Conservation (phyloP, 1,284 basidiomycete species). For the Quambalaria eucalypti region DNA sequence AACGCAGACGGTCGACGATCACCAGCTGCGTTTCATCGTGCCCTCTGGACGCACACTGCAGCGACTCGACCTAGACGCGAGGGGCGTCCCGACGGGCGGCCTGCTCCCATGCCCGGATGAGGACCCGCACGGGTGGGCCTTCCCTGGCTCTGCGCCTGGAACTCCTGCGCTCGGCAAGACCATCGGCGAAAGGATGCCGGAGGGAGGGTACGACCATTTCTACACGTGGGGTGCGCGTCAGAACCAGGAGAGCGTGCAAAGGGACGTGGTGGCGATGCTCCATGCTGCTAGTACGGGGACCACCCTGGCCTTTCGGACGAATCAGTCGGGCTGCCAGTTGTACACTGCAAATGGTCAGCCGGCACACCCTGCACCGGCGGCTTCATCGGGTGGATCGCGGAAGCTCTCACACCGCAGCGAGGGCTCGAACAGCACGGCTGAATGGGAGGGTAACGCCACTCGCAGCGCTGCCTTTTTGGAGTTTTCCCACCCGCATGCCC, state of each 20-base stretch:
- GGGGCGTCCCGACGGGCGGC: constrained; percentile 23
- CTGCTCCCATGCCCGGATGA: constrained; percentile 8
- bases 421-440: background rate
- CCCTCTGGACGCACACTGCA: constrained; percentile 13
- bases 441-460: constrained; percentile 17
- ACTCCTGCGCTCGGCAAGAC: constrained; percentile 11
- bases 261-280: background rate
- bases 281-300: background rate
- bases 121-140: constrained; percentile 16
- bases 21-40: constrained; percentile 26
- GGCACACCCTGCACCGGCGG: constrained; percentile 15
- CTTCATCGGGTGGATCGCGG: constrained; percentile 12
- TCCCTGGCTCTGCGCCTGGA: constrained; percentile 2
- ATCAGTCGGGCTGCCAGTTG: constrained; percentile 35
- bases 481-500: constrained; percentile 38
- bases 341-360: constrained; percentile 28
- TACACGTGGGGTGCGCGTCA: constrained; percentile 33
- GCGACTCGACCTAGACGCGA: constrained; percentile 23
- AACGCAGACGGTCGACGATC: constrained; percentile 13
- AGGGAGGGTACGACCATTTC: constrained; percentile 34
- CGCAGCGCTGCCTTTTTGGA: constrained; percentile 29
- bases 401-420: constrained; percentile 20
- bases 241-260: background rate
- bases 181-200: constrained; percentile 14
- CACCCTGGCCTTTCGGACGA: constrained; percentile 23